Evolutionary conservation across 345 rosid genomes (phyloP).

Genomic region (Turnera subulata): DNA sequence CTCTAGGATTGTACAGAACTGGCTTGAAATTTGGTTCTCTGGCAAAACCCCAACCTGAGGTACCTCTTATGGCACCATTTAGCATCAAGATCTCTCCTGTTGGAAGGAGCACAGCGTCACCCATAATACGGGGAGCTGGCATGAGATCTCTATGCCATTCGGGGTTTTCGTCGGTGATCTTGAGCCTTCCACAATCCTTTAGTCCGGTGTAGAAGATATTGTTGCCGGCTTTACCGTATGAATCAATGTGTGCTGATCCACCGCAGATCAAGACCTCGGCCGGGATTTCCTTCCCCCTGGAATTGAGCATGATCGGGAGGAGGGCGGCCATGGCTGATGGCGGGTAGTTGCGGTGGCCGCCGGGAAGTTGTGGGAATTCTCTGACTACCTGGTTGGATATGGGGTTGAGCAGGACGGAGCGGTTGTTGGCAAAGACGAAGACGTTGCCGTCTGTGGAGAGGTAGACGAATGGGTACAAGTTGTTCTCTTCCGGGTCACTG

Average conservation of each 20-base stretch:
- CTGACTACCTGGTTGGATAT: constrained; percentile 36
- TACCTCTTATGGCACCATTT: constrained; percentile 63
- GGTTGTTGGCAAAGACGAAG: constrained; percentile 73
- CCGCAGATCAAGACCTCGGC: constrained; percentile 64
- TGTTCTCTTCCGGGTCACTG: constrained; percentile 52
- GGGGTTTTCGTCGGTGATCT: constrained; percentile 38
- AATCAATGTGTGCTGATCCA: constrained; percentile 40
- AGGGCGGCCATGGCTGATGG: constrained; percentile 62
- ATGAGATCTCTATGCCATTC: constrained; percentile 57
- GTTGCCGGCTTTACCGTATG: constrained; percentile 29
- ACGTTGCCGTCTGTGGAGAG: constrained; percentile 79
- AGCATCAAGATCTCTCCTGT: constrained; percentile 62
- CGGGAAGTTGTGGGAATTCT: constrained; percentile 61
- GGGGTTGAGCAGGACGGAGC: constrained; percentile 59
- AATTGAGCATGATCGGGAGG: constrained; percentile 46
- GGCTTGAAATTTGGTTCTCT: constrained; percentile 67
- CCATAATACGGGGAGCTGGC: constrained; percentile 72
- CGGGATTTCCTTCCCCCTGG: constrained; percentile 14
- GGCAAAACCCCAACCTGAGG: constrained; percentile 65
- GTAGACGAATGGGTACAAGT: constrained; percentile 74
- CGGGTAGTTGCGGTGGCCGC: constrained; percentile 82
- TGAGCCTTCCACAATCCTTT: constrained; percentile 57
- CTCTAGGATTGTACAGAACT: constrained; percentile 35
- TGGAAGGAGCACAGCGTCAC: constrained; percentile 69
- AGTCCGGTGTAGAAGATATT: constrained; percentile 34